Conservation (phyloP, 768 basidiomycete genomes). For the Termitomyces heimii region DNA sequence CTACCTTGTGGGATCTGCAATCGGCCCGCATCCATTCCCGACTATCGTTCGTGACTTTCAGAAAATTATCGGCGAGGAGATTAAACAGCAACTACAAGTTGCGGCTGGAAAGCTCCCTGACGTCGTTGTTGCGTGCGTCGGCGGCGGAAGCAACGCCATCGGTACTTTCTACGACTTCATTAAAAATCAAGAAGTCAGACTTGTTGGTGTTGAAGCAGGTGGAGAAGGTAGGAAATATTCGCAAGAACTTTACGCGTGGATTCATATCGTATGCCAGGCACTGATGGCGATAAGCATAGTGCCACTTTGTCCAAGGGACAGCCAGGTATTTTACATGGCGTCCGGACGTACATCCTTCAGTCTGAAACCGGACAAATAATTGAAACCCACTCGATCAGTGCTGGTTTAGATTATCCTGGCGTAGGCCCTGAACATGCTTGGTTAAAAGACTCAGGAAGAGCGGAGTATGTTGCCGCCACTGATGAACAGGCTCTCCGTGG, state of each 20-base stretch:
- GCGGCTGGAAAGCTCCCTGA: slow-evolving; percentile 84
- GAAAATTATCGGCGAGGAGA: slow-evolving; percentile 85
- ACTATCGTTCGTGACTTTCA: slow-evolving; percentile 99
- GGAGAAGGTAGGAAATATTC: slow-evolving; percentile 68
- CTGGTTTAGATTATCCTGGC: slow-evolving; percentile 93
- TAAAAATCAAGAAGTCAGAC: slow-evolving; percentile 72
- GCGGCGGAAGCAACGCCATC: slow-evolving; percentile 96
- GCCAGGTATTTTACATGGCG: slow-evolving; percentile 94
- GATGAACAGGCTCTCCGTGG: slow-evolving; percentile 93
- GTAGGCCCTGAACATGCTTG: slow-evolving; percentile 98
- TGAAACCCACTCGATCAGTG: slow-evolving; percentile 96
- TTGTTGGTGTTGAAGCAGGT: slow-evolving; percentile 95
- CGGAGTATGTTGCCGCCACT: slow-evolving; percentile 89
- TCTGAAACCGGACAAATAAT: slow-evolving; percentile 86
- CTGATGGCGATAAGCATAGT: slow-evolving; percentile 82
- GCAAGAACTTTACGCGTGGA: background rate
- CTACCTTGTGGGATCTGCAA: slow-evolving; percentile 95
- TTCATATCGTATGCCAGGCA: slow-evolving; percentile 38
- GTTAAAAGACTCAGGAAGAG: slow-evolving; percentile 91
- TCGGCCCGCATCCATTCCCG: slow-evolving; percentile 98
- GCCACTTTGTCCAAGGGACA: slow-evolving; percentile 90
- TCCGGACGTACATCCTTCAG: slow-evolving; percentile 93
- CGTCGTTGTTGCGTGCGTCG: slow-evolving; percentile 93
- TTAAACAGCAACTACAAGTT: slow-evolving; percentile 78
- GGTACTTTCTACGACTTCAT: slow-evolving; percentile 98